phyloP scores from a whole-genome alignment of 495 filamentous ascomycete genomes.

The Cenococcum geophilum region DNA sequence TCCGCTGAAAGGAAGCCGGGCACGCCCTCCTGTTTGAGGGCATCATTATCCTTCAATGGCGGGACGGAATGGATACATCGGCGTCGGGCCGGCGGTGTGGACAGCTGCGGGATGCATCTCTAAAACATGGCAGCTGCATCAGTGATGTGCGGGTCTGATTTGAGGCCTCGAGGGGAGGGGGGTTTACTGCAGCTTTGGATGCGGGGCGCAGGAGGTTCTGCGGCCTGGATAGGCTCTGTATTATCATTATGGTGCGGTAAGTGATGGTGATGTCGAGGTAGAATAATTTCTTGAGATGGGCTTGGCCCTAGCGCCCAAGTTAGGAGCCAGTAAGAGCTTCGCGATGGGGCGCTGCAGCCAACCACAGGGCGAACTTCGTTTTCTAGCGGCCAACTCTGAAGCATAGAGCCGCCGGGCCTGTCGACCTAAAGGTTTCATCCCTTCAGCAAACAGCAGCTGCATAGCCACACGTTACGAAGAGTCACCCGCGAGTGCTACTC shows the following conservation, averaged over 20 bases:
- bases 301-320: not conserved
- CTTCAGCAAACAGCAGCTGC: not conserved
- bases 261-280: slow-evolving; percentile 4
- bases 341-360: slow-evolving; percentile 13
- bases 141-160: slow-evolving; percentile 1
- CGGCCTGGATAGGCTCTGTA: slow-evolving; percentile 48
- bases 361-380: slow-evolving; percentile 15
- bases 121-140: slow-evolving; percentile 14
- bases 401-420: slow-evolving; percentile 14
- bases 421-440: slow-evolving; percentile 16
- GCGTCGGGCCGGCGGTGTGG: slow-evolving; percentile 21
- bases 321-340: not conserved
- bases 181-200: slow-evolving; percentile 19
- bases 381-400: slow-evolving; percentile 3
- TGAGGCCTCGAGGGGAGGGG: not conserved
- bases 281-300: slow-evolving; percentile 2
- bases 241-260: slow-evolving; percentile 41
- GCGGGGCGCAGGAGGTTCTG: slow-evolving; percentile 46
- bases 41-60: slow-evolving; percentile 48
- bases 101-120: slow-evolving; percentile 16
- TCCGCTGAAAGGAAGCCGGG: slow-evolving; percentile 58
- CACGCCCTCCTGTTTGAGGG: slow-evolving; percentile 54
- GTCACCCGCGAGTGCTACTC: slow-evolving; percentile 17
- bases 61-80: slow-evolving; percentile 53
- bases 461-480: slow-evolving; percentile 26